Evolutionary conservation across 2,329 filamentous ascomycete genomes (phyloP).

Genomic region (Botrytis squamosa): DNA sequence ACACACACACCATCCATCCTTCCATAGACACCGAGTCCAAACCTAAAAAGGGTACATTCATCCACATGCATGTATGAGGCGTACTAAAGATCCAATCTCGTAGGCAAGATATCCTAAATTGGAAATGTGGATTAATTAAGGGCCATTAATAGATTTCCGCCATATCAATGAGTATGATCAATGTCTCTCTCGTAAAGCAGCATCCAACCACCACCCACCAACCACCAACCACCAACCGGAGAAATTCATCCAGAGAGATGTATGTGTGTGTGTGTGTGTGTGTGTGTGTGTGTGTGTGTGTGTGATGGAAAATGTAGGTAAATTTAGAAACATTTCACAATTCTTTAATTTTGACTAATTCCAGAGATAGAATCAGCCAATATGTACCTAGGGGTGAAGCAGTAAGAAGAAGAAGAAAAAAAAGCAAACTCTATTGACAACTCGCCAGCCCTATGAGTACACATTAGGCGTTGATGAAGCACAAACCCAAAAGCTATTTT

Average conservation of each 20-base stretch:
- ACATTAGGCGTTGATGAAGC: conserved; percentile 2
- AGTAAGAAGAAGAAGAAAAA: neutral
- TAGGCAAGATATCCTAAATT: conserved; percentile 12
- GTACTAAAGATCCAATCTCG: conserved; percentile 21
- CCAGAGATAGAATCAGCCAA: conserved; percentile 16
- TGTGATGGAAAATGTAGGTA: conserved; percentile 6
- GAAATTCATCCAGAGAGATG: conserved; percentile 18
- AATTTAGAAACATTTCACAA: conserved; percentile 20
- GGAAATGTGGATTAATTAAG: conserved; percentile 32
- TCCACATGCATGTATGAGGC: conserved; percentile 20
- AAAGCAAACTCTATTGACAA: neutral
- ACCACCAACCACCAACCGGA: conserved; percentile 32
- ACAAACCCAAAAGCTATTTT: conserved; percentile 9
- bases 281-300: neutral
- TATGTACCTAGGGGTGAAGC: neutral
- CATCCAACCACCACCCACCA: conserved; percentile 30
- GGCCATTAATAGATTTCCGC: conserved; percentile 32
- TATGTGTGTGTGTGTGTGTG: too few relatives aligned
- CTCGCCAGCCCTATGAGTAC: conserved; percentile 15
- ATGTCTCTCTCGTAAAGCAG: conserved; percentile 26
- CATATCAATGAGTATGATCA: conserved; percentile 6
- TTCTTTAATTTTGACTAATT: neutral
- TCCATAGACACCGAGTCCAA: conserved; percentile 19
- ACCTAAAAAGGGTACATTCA: conserved; percentile 15
- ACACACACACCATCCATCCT: conserved; percentile 2